Evolutionary conservation across 1,139 yeast species (phyloP).

Genomic region (Debaryomyces sp.): DNA sequence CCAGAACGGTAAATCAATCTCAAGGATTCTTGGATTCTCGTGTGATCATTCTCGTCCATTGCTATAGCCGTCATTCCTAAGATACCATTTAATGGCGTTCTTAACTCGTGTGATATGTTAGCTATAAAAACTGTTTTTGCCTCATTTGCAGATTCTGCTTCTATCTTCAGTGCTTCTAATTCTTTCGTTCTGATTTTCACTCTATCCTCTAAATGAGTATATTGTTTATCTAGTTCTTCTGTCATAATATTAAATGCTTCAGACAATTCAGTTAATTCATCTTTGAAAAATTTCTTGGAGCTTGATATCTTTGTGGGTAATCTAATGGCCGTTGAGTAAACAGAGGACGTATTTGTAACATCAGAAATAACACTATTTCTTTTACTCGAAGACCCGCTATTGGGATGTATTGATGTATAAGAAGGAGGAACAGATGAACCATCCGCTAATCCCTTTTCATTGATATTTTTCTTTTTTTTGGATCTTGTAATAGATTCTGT

Average conservation of each 20-base stretch:
- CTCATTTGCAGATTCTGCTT: constrained; percentile 93
- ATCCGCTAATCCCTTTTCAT: background rate
- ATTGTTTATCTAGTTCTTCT: constrained; percentile 81
- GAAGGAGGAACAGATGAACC: constrained; percentile 7
- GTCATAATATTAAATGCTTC: constrained; percentile 93
- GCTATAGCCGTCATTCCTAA: constrained; percentile 96
- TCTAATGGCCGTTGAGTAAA: constrained; percentile 42
- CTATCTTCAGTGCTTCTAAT: constrained; percentile 82
- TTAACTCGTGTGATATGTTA: constrained; percentile 89
- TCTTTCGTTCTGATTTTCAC: constrained; percentile 86
- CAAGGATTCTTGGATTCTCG: constrained; percentile 64
- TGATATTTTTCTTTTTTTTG: constrained; percentile 27
- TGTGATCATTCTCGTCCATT: constrained; percentile 74
- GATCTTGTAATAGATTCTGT: constrained; percentile 62
- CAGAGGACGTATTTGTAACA: constrained; percentile 31
- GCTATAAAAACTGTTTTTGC: constrained; percentile 96
- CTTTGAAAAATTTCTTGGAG: constrained; percentile 66
- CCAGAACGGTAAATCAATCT: constrained; percentile 86
- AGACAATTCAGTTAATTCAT: constrained; percentile 85
- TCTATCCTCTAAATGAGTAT: constrained; percentile 81
- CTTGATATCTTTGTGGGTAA: constrained; percentile 56
- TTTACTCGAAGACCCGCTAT: constrained; percentile 12
- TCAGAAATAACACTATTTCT: constrained; percentile 32
- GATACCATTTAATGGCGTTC: constrained; percentile 95
- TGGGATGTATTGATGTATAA: background rate